Conservation (phyloP, 1,284 basidiomycete genomes). For the Cryptococcus sp. region DNA sequence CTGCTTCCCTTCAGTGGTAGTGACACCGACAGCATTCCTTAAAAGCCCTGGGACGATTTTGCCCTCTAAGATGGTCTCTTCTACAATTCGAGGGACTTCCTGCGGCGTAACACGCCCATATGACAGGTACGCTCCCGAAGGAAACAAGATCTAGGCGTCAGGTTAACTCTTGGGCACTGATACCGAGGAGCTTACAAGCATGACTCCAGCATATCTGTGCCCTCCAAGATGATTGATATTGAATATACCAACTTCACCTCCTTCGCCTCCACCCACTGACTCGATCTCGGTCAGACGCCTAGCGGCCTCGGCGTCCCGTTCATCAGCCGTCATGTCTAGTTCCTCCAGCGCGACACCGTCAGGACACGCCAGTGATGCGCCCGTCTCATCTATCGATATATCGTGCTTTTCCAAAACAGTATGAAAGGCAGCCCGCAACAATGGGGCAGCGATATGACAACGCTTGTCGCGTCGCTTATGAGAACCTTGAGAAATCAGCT, state of each 20-base stretch:
- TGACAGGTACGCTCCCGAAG: constrained; percentile 77
- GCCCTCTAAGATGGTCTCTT: constrained; percentile 77
- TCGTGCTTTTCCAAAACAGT: constrained; percentile 37
- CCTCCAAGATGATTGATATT: constrained; percentile 84
- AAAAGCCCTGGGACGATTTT: constrained; percentile 75
- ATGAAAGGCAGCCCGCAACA: constrained; percentile 58
- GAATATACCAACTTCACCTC: constrained; percentile 65
- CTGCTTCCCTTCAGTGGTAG: constrained; percentile 11
- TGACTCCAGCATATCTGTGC: constrained; percentile 86
- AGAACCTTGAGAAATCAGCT: constrained; percentile 59
- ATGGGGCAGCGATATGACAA: constrained; percentile 77
- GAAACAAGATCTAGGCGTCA: constrained; percentile 77
- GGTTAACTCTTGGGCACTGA: constrained; percentile 3
- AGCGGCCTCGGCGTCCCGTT: constrained; percentile 50
- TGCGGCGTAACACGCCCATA: constrained; percentile 90
- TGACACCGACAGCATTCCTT: constrained; percentile 72
- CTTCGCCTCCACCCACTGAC: constrained; percentile 50
- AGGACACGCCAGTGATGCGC: constrained; percentile 54
- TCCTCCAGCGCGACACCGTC: constrained; percentile 54
- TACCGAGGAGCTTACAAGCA: constrained; percentile 60
- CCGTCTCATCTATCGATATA: constrained; percentile 43
- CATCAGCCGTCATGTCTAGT: constrained; percentile 54
- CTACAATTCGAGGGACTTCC: constrained; percentile 78
- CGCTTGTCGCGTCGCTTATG: constrained; percentile 87
- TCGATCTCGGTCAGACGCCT: constrained; percentile 51